Percentiles rank a stretch among this genome's conserved stretches.
Evolutionary conservation across 2,329 filamentous ascomycete genomes (phyloP).

Genomic region (Nemania abortiva): DNA sequence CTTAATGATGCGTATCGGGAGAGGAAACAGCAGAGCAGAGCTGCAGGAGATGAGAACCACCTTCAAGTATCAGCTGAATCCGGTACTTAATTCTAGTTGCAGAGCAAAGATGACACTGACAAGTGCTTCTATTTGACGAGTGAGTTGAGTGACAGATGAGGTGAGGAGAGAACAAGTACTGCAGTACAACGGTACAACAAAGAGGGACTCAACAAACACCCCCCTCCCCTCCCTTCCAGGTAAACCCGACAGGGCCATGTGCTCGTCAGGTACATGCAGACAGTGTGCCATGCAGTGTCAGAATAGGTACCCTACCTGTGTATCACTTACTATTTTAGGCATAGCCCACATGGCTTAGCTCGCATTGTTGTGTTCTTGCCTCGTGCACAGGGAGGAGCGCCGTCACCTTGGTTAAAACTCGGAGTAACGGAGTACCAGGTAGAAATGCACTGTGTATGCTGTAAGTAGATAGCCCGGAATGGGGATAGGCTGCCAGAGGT

Average conservation of each 20-base stretch:
- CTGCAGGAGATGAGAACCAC: neutral
- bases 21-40: neutral
- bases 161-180: slow-evolving; percentile 29
- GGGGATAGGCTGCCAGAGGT: neutral
- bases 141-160: slow-evolving; percentile 28
- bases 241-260: slow-evolving; percentile 38
- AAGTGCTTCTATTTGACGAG: slow-evolving; percentile 12
- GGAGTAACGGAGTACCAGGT: slow-evolving; percentile 22
- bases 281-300: slow-evolving; percentile 28
- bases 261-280: slow-evolving; percentile 37
- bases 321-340: slow-evolving; percentile 36
- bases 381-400: slow-evolving; percentile 33
- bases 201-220: slow-evolving; percentile 18
- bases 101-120: slow-evolving; percentile 24
- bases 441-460: slow-evolving; percentile 18
- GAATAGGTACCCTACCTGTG: slow-evolving; percentile 18
- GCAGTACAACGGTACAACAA: slow-evolving; percentile 9
- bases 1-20: neutral
- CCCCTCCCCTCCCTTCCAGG: slow-evolving; percentile 14
- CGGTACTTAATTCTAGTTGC: slow-evolving; percentile 20
- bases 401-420: slow-evolving; percentile 21
- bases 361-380: slow-evolving; percentile 26
- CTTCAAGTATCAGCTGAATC: slow-evolving; percentile 15
- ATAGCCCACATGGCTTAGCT: slow-evolving; percentile 32
- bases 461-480: neutral